Evolutionary conservation across 805 yeast genomes (phyloP), one percentile per base, ranked within the genome.

Genomic region (Candida multigemmis): DNA sequence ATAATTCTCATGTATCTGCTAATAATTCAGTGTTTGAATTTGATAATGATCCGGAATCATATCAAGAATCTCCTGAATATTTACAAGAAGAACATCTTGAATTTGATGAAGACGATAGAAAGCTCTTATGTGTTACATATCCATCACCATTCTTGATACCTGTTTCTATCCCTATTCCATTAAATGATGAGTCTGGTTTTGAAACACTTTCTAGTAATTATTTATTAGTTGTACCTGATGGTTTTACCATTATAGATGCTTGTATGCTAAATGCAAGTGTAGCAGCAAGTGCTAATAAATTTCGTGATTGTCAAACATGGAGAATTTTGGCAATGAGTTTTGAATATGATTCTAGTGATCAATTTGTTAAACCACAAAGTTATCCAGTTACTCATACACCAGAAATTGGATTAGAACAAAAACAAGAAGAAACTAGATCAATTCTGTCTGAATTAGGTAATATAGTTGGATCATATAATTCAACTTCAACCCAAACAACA

Each of bases 231-330:
- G 44, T 67, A 0, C 70, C 72, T 0, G 67, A 63, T 14, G 73
- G 69, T 3, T 60, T 72, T 41, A 54, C 60, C 15, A 52, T 75
- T 10, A 43, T 60, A 9, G 74, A 75, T 23, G 74, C 66, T 2
- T 77, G 83, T 40, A 56, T 65, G 13, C 52, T 62, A 38, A 80
- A 80, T 42, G 68, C 83, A 1, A 51, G 60, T 11, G 55, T 72
- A 6, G 81, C 81, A 1, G 65, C 65, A 1, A 56, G 62, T 24
- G 78, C 64, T 1, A 60, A 62, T 11, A 49, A 60, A 26, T 57
- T 54, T 28, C 50, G 82, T 32, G 80, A 74, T 29, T 60, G 76
- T 28, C 82, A 74, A 41, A 64, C 73, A 1, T 78, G 86, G 86
- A 50, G 65, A 33, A 61, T 75, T 3, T 49, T 77, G 4, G 68